Percentiles rank a stretch among this genome's conserved stretches.
These are phyloP conservation scores for Fusarium brevicatenulatum DNA, from an alignment of 2,329 filamentous ascomycete species.

Conservation along the genomic window DNA sequence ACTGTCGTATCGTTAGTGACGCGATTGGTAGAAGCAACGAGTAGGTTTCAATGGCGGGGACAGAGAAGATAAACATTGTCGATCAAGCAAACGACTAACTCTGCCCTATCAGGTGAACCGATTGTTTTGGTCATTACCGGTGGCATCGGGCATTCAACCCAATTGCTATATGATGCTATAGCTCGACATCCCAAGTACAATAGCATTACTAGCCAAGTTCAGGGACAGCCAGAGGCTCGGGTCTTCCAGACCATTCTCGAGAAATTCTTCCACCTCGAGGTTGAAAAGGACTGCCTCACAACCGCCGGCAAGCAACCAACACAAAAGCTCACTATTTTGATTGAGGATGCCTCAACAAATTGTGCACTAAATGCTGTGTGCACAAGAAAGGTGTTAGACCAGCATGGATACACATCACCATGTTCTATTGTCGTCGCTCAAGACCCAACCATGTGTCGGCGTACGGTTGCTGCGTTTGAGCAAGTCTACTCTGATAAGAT, in stretches of 20 bases:
- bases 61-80: no score
- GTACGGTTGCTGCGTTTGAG: slow-evolving; percentile 33
- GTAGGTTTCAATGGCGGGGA: neutral
- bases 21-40: neutral
- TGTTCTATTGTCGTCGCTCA: slow-evolving; percentile 34
- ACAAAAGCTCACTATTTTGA: slow-evolving; percentile 17
- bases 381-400: slow-evolving; percentile 30
- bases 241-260: slow-evolving; percentile 29
- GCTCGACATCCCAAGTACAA: slow-evolving; percentile 25
- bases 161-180: slow-evolving; percentile 33
- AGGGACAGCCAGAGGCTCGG: slow-evolving; percentile 24
- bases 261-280: slow-evolving; percentile 22
- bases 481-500: slow-evolving; percentile 17
- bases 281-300: neutral
- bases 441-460: slow-evolving; percentile 37
- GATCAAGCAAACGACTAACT: neutral
- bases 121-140: slow-evolving; percentile 32
- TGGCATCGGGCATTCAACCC: slow-evolving; percentile 38
- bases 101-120: neutral
- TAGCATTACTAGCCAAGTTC: slow-evolving; percentile 5
- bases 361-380: slow-evolving; percentile 35
- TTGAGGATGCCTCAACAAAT: slow-evolving; percentile 38
- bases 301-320: neutral
- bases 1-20: slow-evolving; percentile 20
- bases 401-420: slow-evolving; percentile 28